These are phyloP conservation scores for Coemansia sp. DNA, from an alignment of 192 early-diverging fungal species.

Conservation along the genomic window DNA sequence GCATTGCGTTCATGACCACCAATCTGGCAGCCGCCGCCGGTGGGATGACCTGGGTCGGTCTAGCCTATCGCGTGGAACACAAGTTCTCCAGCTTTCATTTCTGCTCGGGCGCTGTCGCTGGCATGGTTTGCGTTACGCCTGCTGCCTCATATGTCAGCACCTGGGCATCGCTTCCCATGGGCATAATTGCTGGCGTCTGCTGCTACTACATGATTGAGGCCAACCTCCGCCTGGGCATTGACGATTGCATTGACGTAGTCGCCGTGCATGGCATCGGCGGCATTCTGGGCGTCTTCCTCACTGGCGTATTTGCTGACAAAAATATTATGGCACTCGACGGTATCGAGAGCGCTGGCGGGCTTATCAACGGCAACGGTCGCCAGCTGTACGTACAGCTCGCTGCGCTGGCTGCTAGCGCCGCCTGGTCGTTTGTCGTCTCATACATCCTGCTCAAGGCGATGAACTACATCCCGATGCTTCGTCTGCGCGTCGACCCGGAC, in stretches of 20 bases:
- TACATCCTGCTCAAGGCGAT: conserved; percentile 56
- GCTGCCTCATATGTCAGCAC: conserved; percentile 75
- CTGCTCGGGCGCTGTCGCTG: conserved; percentile 87
- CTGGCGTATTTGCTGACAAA: conserved; percentile 87
- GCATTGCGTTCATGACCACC: conserved; percentile 74
- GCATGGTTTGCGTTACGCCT: conserved; percentile 86
- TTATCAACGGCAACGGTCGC: conserved; percentile 66
- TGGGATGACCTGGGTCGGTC: conserved; percentile 67
- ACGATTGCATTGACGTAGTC: conserved; percentile 82
- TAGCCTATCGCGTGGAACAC: conserved; percentile 68
- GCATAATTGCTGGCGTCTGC: conserved; percentile 60
- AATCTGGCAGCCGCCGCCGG: conserved; percentile 70
- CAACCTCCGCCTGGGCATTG: conserved; percentile 68
- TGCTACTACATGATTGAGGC: conserved; percentile 65
- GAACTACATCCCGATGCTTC: conserved; percentile 55
- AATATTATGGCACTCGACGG: conserved; percentile 70
- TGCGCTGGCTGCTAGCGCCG: conserved; percentile 59
- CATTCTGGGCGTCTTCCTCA: conserved; percentile 77
- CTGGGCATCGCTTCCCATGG: conserved; percentile 74
- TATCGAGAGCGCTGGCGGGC: conserved; percentile 51
- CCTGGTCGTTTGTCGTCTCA: conserved; percentile 61
- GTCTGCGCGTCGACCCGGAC: conserved; percentile 54
- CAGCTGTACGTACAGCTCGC: conserved; percentile 72
- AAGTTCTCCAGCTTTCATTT: conserved; percentile 81
- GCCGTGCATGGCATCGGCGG: conserved; percentile 75